phyloP scores from a whole-genome alignment of 2,329 filamentous ascomycete genomes.

The Aspergillus clavatus region DNA sequence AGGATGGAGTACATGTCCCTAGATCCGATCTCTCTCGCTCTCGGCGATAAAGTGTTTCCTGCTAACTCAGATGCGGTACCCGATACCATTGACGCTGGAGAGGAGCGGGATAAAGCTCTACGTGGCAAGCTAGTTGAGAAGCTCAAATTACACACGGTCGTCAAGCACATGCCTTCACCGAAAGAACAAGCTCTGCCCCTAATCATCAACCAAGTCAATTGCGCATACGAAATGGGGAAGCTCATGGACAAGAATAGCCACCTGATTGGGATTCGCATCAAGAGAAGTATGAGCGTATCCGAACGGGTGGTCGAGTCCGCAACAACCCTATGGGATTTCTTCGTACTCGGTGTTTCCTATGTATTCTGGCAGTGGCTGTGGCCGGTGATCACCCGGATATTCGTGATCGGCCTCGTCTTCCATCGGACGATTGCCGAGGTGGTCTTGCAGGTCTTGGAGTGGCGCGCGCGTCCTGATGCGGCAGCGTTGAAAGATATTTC shows the following conservation, averaged over 20 bases:
- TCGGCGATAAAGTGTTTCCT: conserved; percentile 63
- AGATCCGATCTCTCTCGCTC: conserved; percentile 77
- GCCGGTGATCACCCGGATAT: conserved; percentile 66
- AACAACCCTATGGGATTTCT: conserved; percentile 73
- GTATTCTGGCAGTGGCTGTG: conserved; percentile 70
- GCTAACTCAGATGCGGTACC: conserved; percentile 33
- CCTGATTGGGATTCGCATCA: conserved; percentile 74
- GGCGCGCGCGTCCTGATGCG: conserved; percentile 69
- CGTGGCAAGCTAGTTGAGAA: conserved; percentile 73
- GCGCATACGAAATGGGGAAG: conserved; percentile 82
- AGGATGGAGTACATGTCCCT: conserved; percentile 97
- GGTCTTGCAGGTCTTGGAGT: conserved; percentile 75
- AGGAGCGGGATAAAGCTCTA: conserved; percentile 63
- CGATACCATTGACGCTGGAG: conserved; percentile 64
- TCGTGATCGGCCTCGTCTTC: conserved; percentile 72
- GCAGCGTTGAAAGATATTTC: conserved; percentile 92
- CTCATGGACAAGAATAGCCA: conserved; percentile 84
- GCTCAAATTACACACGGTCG: conserved; percentile 79
- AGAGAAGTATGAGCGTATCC: conserved; percentile 83
- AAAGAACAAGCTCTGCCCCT: conserved; percentile 76
- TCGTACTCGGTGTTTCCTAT: conserved; percentile 64
- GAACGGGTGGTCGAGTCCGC: conserved; percentile 93
- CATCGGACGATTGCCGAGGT: conserved; percentile 78
- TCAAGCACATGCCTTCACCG: conserved; percentile 67
- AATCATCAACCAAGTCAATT: conserved; percentile 93